Base-by-base conservation (phyloP, 352 stramenopile genomes). In the Globisporangium cylindrosporum region DNA sequence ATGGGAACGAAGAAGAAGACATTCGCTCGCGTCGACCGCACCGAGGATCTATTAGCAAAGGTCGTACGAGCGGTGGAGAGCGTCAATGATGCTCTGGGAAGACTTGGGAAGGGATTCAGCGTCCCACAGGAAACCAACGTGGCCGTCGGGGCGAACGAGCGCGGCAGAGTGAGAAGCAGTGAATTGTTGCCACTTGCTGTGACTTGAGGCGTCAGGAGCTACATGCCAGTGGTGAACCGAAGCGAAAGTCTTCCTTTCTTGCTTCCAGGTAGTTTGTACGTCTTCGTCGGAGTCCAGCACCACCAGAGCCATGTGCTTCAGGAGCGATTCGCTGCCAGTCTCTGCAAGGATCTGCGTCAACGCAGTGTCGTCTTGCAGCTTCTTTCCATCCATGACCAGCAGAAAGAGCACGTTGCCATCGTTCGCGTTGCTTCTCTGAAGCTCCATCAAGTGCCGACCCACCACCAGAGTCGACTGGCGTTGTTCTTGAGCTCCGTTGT, bases 121-220 rank as follows among this genome's bases (percentile, higher is more conserved):
- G 15, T 64, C 65, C 82, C 88, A 95, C 14, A 95, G 59, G 6
- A 64, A 74, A n/a, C 79, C 87, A 46, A 97, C 68, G 64, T 95
- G 88, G 36, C 88, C 86, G 67, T 97, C 89, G 10, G 89, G 89
- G 61, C 89, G 88, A 22, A 97, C 70, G 25, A 97, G 76, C 36
- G 79, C 75, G 29, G 82, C 86, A 2, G 61, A 57, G 18, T 80
- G 69, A 9, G 54, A 64, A 9, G 48, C 1, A 9, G 71, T 67
- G 53, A 94, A 94, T 49, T 67, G 68, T 2, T 29, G 22, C 84
- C 84, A 90, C 51, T 77, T 62, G 8, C 75, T 65, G 27, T 59
- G 69, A 48, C 67, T 72, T 8, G 32, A 54, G 5, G 58, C 51
- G n/a, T 77, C 70, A 34, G 76, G 51, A 7, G 72, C 27, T 43